A percentile compares a stretch with the other conserved stretches of the same genome.
These are phyloP conservation scores for Aspergillaceae sp. DNA, from an alignment of 2,329 filamentous ascomycete genomes.

Conservation along the genomic window DNA sequence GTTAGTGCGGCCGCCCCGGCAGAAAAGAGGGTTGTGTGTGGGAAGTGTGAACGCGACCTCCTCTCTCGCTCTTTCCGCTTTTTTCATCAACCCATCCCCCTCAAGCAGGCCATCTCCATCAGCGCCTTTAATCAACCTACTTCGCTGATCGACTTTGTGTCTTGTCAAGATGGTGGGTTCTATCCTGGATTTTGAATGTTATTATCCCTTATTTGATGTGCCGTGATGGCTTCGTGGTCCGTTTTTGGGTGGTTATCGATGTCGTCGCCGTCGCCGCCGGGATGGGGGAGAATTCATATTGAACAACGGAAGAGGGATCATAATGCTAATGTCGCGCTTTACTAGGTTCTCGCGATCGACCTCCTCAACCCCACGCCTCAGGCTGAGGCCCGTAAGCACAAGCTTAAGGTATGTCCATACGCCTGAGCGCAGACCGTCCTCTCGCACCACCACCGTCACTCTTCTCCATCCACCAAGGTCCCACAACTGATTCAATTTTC, in stretches of 20 bases:
- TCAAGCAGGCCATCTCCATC: slow-evolving; percentile 35
- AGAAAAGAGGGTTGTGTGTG: too few species aligned
- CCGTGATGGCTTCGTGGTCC: not conserved
- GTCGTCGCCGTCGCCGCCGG: slow-evolving; percentile 9
- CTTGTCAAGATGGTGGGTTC: slow-evolving; percentile 38
- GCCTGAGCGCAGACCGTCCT: too few species aligned
- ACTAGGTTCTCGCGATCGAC: slow-evolving; percentile 98
- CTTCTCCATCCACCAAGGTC: slow-evolving; percentile 1
- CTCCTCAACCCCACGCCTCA: slow-evolving; percentile 97
- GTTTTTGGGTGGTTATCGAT: not conserved
- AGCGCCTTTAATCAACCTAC: slow-evolving; percentile 29
- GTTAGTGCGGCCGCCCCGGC: too few species aligned
- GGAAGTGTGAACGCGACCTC: slow-evolving; percentile 17
- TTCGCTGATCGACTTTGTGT: slow-evolving; percentile 34
- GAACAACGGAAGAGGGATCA: slow-evolving; percentile 7
- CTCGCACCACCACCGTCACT: slow-evolving; percentile 8
- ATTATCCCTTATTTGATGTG: not conserved
- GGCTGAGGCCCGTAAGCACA: slow-evolving; percentile 99
- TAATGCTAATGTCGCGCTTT: slow-evolving; percentile 11
- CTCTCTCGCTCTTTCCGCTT: slow-evolving; percentile 24
- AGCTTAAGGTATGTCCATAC: slow-evolving; percentile 82
- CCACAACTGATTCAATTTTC: not conserved
- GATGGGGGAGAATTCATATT: slow-evolving; percentile 1
- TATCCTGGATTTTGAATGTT: slow-evolving; percentile 5
- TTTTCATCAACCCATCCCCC: slow-evolving; percentile 11